Evolutionary conservation across 257 asterid genomes (phyloP).

Genomic region (Haberlea rhodopensis): DNA sequence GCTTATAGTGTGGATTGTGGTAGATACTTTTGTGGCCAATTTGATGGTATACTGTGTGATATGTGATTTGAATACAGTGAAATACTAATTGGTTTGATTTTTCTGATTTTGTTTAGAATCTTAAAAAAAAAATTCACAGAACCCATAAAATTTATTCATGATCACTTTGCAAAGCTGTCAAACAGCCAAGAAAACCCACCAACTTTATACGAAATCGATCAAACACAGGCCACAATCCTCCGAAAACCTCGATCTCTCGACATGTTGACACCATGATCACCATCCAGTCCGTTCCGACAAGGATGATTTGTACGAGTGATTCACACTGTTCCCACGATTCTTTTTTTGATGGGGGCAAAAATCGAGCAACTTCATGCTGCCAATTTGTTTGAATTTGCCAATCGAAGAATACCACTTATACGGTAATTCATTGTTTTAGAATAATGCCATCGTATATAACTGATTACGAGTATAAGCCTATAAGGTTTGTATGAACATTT

Average conservation of each 20-base stretch:
- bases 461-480: no score
- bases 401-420: slow-evolving; percentile 40
- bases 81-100: slow-evolving; percentile 18
- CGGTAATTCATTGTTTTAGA: slow-evolving; percentile 34
- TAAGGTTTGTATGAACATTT: no score
- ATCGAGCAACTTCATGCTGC: slow-evolving; percentile 44
- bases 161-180: slow-evolving; percentile 61
- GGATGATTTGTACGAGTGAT: slow-evolving; percentile 7
- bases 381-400: no score
- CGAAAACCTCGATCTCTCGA: slow-evolving; percentile 38
- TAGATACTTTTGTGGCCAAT: slow-evolving; percentile 24
- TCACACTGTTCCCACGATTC: slow-evolving; percentile 35
- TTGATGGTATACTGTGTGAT: background rate
- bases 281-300: slow-evolving; percentile 14
- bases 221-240: slow-evolving; percentile 47
- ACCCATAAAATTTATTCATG: no score
- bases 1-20: slow-evolving; percentile 61
- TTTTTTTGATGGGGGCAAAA: slow-evolving; percentile 49
- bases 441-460: no score
- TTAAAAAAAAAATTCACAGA: no score
- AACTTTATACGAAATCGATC: slow-evolving; percentile 64
- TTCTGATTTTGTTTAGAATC: no score
- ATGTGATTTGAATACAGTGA: background rate
- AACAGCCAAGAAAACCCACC: slow-evolving; percentile 62
- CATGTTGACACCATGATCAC: slow-evolving; percentile 16